Base-by-base conservation (phyloP, 2,329 filamentous ascomycete genomes). In the Pleomassaria siparia region DNA sequence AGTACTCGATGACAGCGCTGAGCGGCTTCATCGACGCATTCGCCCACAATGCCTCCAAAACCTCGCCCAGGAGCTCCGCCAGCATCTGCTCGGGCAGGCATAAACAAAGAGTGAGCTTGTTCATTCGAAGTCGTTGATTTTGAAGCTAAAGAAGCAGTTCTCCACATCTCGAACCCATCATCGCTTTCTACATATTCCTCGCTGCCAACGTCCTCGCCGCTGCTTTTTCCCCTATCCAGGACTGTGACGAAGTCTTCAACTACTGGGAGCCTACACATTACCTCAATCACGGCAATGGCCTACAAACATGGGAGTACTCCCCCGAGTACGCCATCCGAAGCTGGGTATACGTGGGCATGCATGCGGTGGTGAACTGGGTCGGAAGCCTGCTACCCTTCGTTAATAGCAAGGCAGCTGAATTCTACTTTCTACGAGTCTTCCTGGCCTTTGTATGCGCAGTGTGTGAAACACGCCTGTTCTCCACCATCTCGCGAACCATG, bases 201-300 rank as follows among this genome's bases (percentile, higher is more conserved):
- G 75, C 77, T 24, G 85, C 87, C 55, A 90, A 90, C 65, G 56
- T 87, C 15, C 62, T 92, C 18, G 88, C 92, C 6, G 94, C 92
- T 10, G 64, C 87, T 25, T 92, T 86, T 68, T 86, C 91, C 2
- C 94, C 94, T 0, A 96, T 99, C 56, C 91, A 96, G 70, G 94
- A 99, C 72, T 99, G 94, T 69, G 94, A 99, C 63, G 94, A 99
- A 76, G 92, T 92, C 10, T 99, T 95, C 80, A 99, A 99, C 71
- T 99, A 96, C 77, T 99, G 92, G 91, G 94, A 99, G 64, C 92
- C 94, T 0, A 85, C 91, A 0, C 94, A 99, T 72, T 99, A 96
- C 72, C 81, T 99, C 22, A 87, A 85, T 49, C 91, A 96, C 76
- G 89, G 89, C 60, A 92, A 95, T 65, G 94, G 92, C 30, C 79